Evolutionary conservation across 176 grass and related monocot species (phyloP).

Genomic region (Echinochloa phyllopogon): DNA sequence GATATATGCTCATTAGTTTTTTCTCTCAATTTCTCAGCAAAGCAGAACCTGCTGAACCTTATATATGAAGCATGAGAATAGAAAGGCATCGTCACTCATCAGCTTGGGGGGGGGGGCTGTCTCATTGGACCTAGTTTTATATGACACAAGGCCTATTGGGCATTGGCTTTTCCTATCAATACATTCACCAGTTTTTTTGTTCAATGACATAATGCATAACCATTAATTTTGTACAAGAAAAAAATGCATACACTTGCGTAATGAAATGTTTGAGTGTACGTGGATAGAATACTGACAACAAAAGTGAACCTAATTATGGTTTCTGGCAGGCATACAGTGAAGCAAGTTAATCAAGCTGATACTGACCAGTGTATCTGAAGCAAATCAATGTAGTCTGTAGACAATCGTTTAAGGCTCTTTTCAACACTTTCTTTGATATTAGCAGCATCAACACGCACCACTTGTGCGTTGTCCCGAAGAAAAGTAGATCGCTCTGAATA

Average conservation of each 20-base stretch:
- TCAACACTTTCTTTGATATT: constrained; percentile 92
- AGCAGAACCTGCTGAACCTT: neutral
- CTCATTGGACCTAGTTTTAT: neutral
- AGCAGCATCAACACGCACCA: constrained; percentile 70
- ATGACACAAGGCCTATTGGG: neutral
- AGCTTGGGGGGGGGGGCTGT: neutral
- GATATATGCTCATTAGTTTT: neutral
- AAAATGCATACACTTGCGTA: neutral
- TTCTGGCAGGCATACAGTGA: neutral
- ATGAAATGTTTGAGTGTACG: neutral
- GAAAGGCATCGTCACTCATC: neutral
- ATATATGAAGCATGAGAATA: neutral
- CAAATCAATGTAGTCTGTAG: constrained; percentile 93
- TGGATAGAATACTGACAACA: neutral
- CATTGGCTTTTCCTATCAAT: neutral
- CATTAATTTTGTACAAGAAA: neutral
- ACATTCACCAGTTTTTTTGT: neutral
- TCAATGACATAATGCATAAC: neutral
- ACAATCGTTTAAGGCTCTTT: constrained; percentile 88
- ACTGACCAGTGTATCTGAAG: constrained; percentile 96
- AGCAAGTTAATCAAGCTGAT: neutral
- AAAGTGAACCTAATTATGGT: constrained; percentile 8
- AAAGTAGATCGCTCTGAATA: constrained; percentile 66
- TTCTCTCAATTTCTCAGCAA: neutral
- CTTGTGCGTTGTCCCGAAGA: constrained; percentile 61